Base-by-base conservation (phyloP, 1,284 basidiomycete species). In the Naganishia sp. region DNA sequence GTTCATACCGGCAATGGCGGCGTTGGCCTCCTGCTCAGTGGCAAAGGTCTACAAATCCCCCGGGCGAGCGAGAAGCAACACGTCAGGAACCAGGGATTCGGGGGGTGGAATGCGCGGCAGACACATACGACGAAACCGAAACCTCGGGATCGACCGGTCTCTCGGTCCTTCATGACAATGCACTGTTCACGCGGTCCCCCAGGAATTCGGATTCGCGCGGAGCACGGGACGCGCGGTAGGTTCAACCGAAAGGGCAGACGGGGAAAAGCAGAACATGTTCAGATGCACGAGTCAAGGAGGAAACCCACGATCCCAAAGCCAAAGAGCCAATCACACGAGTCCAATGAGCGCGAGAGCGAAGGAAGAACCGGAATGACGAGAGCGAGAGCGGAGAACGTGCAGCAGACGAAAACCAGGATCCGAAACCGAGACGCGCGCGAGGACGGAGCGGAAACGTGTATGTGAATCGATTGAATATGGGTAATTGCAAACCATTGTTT, bases 121-220 rank as follows among this genome's bases (percentile, higher is more conserved):
- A 68, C 65, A 79, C 78, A 63, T 69, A 79, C 78, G 73, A 97
- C 93, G 81, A 96, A 96, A 70, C 94, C 94, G 80, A 97, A 97
- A 78, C 94, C 92, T 76, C 94, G 91, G 73, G 93, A 95, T 77
- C 93, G 91, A 72, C 92, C 90, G 71, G 94, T 95, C 79, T 95
- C 93, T 77, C 93, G 91, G 83, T 96, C 94, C 83, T 92, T 90
- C 93, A 95, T 95, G 82, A 96, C 93, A 81, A 93, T 91, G 75
- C 89, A 90, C 90, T 93, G 71, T 48, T 50, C n/a, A 39, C 36
- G 44, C 21, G 21, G 21, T 21, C 21, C 21, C 21, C 21, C 21
- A 21, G 45, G 44, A 42, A 55, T 21, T 39, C 36, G 23, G n/a
- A 23, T 44, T 48, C 28, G 25, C 25, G 33, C 13, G 46, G 36